These are phyloP conservation scores for Cunninghamia lanceolata DNA, from an alignment of 75 land plant genomes.

Conservation along the genomic window DNA sequence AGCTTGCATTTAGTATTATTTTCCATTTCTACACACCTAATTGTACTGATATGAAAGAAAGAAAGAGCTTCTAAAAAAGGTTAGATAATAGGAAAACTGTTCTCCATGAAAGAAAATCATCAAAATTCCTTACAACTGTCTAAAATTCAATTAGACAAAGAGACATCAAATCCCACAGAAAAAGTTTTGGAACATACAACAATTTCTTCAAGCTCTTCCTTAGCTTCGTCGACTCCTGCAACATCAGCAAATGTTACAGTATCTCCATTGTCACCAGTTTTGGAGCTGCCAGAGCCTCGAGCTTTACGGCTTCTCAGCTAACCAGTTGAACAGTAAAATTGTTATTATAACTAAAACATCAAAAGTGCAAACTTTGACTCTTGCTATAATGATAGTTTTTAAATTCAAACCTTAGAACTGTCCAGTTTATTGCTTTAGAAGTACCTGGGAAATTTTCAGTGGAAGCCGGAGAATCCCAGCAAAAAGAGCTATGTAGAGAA, in stretches of 20 bases:
- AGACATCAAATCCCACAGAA: not conserved
- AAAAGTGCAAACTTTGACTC: not conserved
- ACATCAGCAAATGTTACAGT: slow-evolving; percentile 89
- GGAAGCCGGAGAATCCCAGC: slow-evolving; percentile 89
- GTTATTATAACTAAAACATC: not conserved
- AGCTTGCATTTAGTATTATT: not conserved
- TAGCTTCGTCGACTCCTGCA: slow-evolving; percentile 99
- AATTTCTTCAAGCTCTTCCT: slow-evolving; percentile 98
- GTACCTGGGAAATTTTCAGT: slow-evolving; percentile 80
- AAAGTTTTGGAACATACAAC: slow-evolving; percentile 58
- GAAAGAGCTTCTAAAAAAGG: not conserved
- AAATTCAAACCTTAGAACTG: not conserved
- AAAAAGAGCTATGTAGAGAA: slow-evolving; percentile 84
- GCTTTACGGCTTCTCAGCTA: slow-evolving; percentile 77
- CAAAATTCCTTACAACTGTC: not conserved
- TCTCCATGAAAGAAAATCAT: not conserved
- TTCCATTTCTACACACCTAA: not conserved
- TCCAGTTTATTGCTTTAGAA: not conserved
- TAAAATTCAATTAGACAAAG: not conserved
- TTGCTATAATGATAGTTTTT: not conserved
- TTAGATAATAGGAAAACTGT: not conserved
- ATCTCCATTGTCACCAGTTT: slow-evolving; percentile 74
- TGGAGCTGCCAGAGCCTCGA: slow-evolving; percentile 60
- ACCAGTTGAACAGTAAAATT: slow-evolving; percentile 67
- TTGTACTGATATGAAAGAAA: not conserved